phyloP scores from a whole-genome alignment of 306 rosid species.

The Corylus heterophylla region DNA sequence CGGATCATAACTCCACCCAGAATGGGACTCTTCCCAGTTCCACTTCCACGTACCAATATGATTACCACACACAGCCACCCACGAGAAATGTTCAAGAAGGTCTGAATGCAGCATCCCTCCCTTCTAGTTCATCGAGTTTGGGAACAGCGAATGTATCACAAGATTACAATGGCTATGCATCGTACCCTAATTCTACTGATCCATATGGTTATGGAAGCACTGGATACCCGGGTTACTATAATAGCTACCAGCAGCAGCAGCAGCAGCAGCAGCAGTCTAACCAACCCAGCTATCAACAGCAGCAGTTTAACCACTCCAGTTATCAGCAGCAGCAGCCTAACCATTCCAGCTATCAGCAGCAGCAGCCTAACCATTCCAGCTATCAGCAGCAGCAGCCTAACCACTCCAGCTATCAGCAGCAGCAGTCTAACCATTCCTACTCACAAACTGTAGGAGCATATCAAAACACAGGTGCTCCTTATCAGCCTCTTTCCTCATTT shows the following conservation, averaged over 20 bases:
- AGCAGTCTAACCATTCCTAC: constrained; percentile 71
- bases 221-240: constrained; percentile 82
- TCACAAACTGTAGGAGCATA: constrained; percentile 97
- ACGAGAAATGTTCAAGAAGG: constrained; percentile 66
- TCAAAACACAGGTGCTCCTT: constrained; percentile 99
- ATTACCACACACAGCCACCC: constrained; percentile 66
- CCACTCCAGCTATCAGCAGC: constrained; percentile 70
- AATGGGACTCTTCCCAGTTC: constrained; percentile 69
- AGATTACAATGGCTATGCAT: constrained; percentile 80
- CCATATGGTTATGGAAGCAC: constrained; percentile 89
- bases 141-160: constrained; percentile 85
- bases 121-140: constrained; percentile 84
- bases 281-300: neutral
- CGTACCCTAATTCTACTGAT: constrained; percentile 79
- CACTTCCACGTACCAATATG: constrained; percentile 68
- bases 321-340: constrained; percentile 70
- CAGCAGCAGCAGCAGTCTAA: constrained; percentile 37
- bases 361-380: constrained; percentile 44
- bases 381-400: constrained; percentile 79
- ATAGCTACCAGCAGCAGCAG: constrained; percentile 80
- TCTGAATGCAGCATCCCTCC: constrained; percentile 56
- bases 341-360: constrained; percentile 69
- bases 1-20: constrained; percentile 47
- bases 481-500: constrained; percentile 99
- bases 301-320: constrained; percentile 14